These are phyloP conservation scores for Lachancea sp. DNA, from an alignment of 805 yeast species.

Conservation along the genomic window DNA sequence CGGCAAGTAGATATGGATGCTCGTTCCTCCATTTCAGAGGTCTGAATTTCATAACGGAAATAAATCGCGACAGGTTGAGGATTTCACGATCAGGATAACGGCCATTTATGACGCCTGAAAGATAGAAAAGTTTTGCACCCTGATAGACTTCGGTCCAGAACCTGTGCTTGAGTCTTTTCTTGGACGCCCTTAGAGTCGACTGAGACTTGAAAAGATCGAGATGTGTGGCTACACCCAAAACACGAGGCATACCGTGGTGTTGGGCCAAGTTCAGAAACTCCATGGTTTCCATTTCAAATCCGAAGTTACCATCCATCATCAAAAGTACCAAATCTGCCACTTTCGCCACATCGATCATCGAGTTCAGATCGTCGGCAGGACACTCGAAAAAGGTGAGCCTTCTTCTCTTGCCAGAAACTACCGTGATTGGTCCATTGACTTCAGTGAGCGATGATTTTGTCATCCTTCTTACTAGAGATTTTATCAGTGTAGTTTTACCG, in stretches of 20 bases:
- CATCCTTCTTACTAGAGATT: slow-evolving; percentile 78
- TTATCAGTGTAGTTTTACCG: slow-evolving; percentile 89
- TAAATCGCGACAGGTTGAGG: slow-evolving; percentile 81
- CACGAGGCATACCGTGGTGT: slow-evolving; percentile 98
- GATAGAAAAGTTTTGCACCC: slow-evolving; percentile 92
- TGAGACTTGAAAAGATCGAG: slow-evolving; percentile 88
- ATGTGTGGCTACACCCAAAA: slow-evolving; percentile 92
- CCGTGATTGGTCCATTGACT: slow-evolving; percentile 92
- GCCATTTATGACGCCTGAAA: slow-evolving; percentile 94
- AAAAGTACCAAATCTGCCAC: slow-evolving; percentile 87
- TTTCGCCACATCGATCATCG: slow-evolving; percentile 95
- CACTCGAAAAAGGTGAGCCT: slow-evolving; percentile 91
- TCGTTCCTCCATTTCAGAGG: slow-evolving; percentile 99
- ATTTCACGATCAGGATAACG: slow-evolving; percentile 97
- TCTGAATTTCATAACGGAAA: slow-evolving; percentile 95
- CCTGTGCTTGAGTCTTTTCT: slow-evolving; percentile 85
- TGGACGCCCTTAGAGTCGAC: slow-evolving; percentile 81
- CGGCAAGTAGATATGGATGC: slow-evolving; percentile 90
- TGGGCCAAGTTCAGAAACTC: slow-evolving; percentile 93
- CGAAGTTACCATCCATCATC: slow-evolving; percentile 93
- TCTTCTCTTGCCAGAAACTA: slow-evolving; percentile 91
- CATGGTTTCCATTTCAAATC: slow-evolving; percentile 99
- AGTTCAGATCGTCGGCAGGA: slow-evolving; percentile 74
- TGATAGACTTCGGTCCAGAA: slow-evolving; percentile 99
- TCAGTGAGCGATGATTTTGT: slow-evolving; percentile 83